phyloP scores from a whole-genome alignment of 805 yeast species.

The Ogataea ganodermae region DNA sequence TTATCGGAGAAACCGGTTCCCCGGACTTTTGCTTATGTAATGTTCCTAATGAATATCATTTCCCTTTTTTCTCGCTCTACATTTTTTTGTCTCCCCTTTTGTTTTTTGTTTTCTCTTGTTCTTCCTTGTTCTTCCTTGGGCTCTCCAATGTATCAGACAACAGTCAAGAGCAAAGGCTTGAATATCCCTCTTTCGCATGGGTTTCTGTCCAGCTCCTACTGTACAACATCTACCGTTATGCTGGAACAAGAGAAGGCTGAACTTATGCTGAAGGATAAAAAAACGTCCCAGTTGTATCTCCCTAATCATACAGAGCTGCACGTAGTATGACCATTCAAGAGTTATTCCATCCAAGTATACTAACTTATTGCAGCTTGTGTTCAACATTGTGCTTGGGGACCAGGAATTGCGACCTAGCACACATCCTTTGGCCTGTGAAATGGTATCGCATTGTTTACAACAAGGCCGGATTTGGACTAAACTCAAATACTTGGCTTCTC shows the following conservation, averaged over 20 bases:
- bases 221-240: not conserved
- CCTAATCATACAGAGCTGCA: conserved; percentile 11
- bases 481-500: conserved; percentile 12
- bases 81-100: not conserved
- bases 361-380: conserved; percentile 7
- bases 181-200: not conserved
- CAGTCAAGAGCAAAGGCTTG: not conserved
- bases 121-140: not conserved
- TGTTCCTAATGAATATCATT: not conserved
- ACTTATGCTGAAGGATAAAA: not conserved
- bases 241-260: conserved; percentile 1
- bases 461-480: conserved; percentile 20
- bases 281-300: conserved; percentile 2
- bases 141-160: not conserved
- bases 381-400: conserved; percentile 13
- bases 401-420: conserved; percentile 6
- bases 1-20: no score
- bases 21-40: conserved; percentile 1
- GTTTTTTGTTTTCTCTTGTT: not conserved
- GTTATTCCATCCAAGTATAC: not conserved
- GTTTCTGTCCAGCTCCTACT: not conserved
- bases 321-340: not conserved
- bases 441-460: conserved; percentile 20
- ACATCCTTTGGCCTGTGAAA: conserved; percentile 22
- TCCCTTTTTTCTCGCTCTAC: not conserved